Base-by-base conservation (phyloP, 2,329 filamentous ascomycete genomes). In the Verticillium nubilum region DNA sequence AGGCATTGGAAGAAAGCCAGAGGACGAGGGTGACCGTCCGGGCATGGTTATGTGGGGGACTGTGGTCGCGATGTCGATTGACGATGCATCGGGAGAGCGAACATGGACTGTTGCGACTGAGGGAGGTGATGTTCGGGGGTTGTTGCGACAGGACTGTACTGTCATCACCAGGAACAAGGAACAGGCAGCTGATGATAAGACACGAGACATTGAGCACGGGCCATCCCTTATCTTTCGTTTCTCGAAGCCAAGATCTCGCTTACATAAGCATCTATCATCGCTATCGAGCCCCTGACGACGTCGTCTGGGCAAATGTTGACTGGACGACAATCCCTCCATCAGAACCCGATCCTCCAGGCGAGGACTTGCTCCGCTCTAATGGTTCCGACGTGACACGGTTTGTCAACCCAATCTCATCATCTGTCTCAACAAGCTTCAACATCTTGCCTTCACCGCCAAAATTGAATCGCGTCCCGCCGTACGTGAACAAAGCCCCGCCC, bases 1-100 rank as follows among this genome's bases (percentile, higher is more conserved):
- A 9, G 85, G 84, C 68, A 87, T 75, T 35, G 83, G 85, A 27
- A 87, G 73, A 13, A 84, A 72, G 56, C 74, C 74, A 4, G 75
- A 79, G 5, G 76, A 70, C 3, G 78, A 76, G 2, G 76, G 72
- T 23, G 77, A 74, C 42, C 42, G 42, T 50, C 42, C 19, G 42
- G 42, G n/a, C 42, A 50, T 50, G 42, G 19, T 25, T 4, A 23
- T 13, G 3, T 25, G n/a, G n/a, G 19, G 5, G 33, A 17, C 17
- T 23, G 5, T 10, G 42, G n/a, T 23, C 19, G 42, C n/a, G 19
- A 50, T 23, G 9, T 5, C 42, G n/a, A 12, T 25, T 25, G 19
- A 9, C 19, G 19, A 50, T 50, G 42, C 42, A 50, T 50, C 7
- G 19, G 42, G 42, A 3, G 33, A 17, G 15, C 33, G 33, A 19